Base-by-base conservation (phyloP, 176 grass and related monocot species). In the Lolium multiflorum region DNA sequence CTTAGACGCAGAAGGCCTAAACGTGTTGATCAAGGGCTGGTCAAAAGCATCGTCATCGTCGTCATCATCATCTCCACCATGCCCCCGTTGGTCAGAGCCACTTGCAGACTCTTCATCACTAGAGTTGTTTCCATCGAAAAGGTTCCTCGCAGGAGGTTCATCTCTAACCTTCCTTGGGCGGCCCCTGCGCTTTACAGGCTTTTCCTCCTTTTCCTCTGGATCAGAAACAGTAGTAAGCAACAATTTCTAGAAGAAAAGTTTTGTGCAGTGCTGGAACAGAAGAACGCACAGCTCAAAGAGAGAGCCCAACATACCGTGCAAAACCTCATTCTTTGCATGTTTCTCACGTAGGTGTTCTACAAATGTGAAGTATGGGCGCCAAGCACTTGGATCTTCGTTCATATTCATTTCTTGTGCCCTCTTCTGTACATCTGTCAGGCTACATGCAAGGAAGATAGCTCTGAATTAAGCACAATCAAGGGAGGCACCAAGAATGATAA, bases 201-300 rank as follows among this genome's bases (percentile, higher is more conserved):
- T 94, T 85, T 96, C 96, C 54, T 94, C 91, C 74, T 91, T 88
- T 83, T 87, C 97, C 76, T 96, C 97, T 98, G 94, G 65, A 89
- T 77, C 56, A 41, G 41, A 44, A 76, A 82, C 35, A 79, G 15
- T 54, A 86, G 13, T 90, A 76, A 87, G 35, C 15, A 59, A 84
- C 6, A 69, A 38, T 68, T 35, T 79, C 56, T 44, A 86, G 50
- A 82, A 25, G 48, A 58, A 74, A 74, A 81, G 35, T 13, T 68
- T 74, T 73, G 9, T 24, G 11, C 2, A 4, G 38, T 69, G 37
- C 58, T 46, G 38, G 3, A 83, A 77, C 12, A 14, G 17, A 55
- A 78, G 15, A 55, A 51, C 13, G 58, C 14, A 51, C 3, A 24
- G n/a, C 35, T 46, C 9, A 89, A 7, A 74, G 38, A 83, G 21